Conservation (phyloP, 2,329 filamentous ascomycete species). For the Intubia oerlemansii region DNA sequence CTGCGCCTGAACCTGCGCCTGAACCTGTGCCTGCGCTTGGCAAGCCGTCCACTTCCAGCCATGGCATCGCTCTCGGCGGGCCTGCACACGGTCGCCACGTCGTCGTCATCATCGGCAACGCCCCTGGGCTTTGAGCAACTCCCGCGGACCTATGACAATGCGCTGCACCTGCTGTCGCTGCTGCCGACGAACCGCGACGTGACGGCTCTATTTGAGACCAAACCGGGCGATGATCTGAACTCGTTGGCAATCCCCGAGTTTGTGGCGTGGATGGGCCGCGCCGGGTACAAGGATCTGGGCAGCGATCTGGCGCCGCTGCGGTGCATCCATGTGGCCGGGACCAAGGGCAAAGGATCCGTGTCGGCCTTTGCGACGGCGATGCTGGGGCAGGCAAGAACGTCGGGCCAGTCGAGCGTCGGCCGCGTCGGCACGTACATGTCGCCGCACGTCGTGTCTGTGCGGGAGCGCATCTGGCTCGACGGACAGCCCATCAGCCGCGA, state of each 20-base stretch:
- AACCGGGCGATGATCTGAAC: constrained; percentile 32
- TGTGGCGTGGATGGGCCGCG: constrained; percentile 51
- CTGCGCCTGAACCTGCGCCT: too few species aligned
- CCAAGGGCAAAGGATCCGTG: constrained; percentile 58
- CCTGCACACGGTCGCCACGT: too few species aligned
- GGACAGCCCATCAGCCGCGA: constrained; percentile 46
- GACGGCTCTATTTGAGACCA: constrained; percentile 23
- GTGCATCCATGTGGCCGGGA: constrained; percentile 49
- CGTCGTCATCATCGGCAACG: too few species aligned
- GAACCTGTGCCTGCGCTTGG: too few species aligned
- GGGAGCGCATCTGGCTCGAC: constrained; percentile 69
- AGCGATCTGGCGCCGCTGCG: constrained; percentile 36
- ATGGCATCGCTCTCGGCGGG: too few species aligned
- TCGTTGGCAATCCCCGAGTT: constrained; percentile 62
- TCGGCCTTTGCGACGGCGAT: constrained; percentile 47
- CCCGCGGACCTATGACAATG: constrained; percentile 34
- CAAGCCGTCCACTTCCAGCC: too few species aligned
- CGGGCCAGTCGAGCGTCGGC: constrained; percentile 9
- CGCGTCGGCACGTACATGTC: constrained; percentile 49
- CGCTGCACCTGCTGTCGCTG: constrained; percentile 51
- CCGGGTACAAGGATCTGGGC: constrained; percentile 39
- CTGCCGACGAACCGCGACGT: constrained; percentile 63
- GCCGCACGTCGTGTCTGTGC: constrained; percentile 63
- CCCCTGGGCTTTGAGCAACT: constrained; percentile 8
- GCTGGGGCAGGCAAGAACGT: too few species aligned